Percentiles rank a stretch among this genome's conserved stretches.
Conservation (phyloP, 2,329 filamentous ascomycete species). For the Fusarium torreyae region DNA sequence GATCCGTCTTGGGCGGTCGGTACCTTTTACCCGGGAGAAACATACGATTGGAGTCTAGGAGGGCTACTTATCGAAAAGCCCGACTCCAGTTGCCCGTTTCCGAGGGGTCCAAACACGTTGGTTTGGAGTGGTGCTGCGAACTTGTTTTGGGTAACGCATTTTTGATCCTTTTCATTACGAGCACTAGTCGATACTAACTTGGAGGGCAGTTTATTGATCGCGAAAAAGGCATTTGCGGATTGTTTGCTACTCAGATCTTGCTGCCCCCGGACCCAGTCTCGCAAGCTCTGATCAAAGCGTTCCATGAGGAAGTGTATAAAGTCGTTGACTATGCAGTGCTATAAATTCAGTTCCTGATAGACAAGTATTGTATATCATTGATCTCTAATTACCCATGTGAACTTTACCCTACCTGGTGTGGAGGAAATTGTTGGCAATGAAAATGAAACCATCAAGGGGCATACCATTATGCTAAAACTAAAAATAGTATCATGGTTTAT, state of each 20-base stretch:
- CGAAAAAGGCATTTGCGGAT: background rate
- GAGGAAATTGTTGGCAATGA: too few species aligned
- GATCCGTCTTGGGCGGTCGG: background rate
- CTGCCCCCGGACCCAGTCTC: too few species aligned
- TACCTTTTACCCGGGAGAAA: background rate
- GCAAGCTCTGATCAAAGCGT: too few species aligned
- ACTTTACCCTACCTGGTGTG: too few species aligned
- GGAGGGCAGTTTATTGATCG: background rate
- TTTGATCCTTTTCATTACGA: background rate
- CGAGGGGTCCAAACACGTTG: background rate
- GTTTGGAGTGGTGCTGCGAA: background rate
- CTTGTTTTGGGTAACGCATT: background rate
- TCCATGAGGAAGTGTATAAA: too few species aligned
- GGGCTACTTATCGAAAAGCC: background rate
- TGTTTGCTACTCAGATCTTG: background rate
- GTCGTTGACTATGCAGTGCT: too few species aligned
- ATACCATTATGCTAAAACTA: too few species aligned
- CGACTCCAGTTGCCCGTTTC: background rate
- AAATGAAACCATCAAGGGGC: too few species aligned
- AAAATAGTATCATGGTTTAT: too few species aligned
- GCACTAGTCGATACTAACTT: background rate
- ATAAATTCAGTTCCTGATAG: too few species aligned
- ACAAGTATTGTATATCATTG: too few species aligned
- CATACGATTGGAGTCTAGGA: background rate
- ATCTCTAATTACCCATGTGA: too few species aligned